A percentile compares a stretch with the other conserved stretches of the same genome.
Evolutionary conservation across 2,329 filamentous ascomycete species (phyloP).

Genomic region (Aspergillus alliaceus): DNA sequence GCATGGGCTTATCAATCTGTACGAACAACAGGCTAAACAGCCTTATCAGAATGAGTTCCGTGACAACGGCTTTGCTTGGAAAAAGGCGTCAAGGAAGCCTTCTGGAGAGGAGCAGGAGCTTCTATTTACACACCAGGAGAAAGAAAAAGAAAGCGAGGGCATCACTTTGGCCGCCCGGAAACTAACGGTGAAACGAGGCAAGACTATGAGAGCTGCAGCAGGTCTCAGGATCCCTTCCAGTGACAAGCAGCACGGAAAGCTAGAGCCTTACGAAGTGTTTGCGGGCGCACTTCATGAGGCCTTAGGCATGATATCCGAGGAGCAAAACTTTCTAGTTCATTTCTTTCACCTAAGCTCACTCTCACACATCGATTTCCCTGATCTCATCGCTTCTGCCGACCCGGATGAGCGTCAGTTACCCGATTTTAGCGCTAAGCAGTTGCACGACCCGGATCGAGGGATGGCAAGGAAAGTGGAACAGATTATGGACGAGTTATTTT

Average conservation of each 20-base stretch:
- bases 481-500: constrained; percentile 85
- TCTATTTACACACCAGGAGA: constrained; percentile 87
- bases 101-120: constrained; percentile 77
- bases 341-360: constrained; percentile 94
- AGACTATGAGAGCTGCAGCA: constrained; percentile 59
- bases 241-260: constrained; percentile 63
- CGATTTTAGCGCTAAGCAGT: constrained; percentile 70
- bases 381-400: constrained; percentile 66
- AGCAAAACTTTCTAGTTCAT: constrained; percentile 96
- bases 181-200: constrained; percentile 88
- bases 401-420: constrained; percentile 70
- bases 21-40: constrained; percentile 72
- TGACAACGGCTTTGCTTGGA: constrained; percentile 76
- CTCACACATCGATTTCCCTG: constrained; percentile 77
- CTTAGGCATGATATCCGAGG: constrained; percentile 78
- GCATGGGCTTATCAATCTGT: constrained; percentile 75
- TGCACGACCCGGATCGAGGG: constrained; percentile 85
- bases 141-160: constrained; percentile 72
- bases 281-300: constrained; percentile 77
- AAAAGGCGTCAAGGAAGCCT: constrained; percentile 71
- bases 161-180: constrained; percentile 78
- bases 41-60: constrained; percentile 82
- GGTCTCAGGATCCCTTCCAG: constrained; percentile 44
- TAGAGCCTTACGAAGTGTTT: constrained; percentile 80
- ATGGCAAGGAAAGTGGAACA: constrained; percentile 82